Evolutionary conservation across 1,284 basidiomycete species (phyloP), one percentile per base, ranked within the genome.

Genomic region (Phellopilus nigrolimitatus): DNA sequence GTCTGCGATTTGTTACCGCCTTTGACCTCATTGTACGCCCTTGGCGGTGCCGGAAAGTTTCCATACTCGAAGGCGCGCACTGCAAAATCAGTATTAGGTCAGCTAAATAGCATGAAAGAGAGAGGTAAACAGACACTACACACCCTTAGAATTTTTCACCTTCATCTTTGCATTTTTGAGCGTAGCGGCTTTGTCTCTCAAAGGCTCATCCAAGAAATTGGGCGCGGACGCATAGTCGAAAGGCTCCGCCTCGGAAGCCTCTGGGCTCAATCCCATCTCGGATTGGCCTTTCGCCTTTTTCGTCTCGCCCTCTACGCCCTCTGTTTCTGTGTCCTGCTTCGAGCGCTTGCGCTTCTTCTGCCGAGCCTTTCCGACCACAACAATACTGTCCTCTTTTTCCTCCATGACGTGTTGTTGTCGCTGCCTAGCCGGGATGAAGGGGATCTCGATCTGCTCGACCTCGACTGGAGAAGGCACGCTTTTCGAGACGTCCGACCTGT

Each of bases 191-290:
- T 57, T 62, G 48, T 71, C 70, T 52, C 72, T 68, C 25, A 58
- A 57, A 37, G 57, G 49, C 45, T 73, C 76, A 61, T 95, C 93
- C 56, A 95, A 69, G 50, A 94, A 78, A 63, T 91, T 92, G 8
- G 87, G 80, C 36, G 78, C 80, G 3, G 73, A 68, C 2, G 76
- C 68, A 64, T 93, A 95, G 68, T 93, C 89, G 63, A 93, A 94
- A 38, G 71, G 67, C 55, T 60, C 25, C 31, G 41, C 34, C 49
- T 52, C 53, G 33, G 48, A 37, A 58, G 53, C 44, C 27, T 47
- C 53, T 51, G 42, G 59, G 58, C 28, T 59, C 55, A 52, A 19
- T 22, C 44, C 60, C 54, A 27, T 43, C 48, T 12, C 33, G 49
- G 47, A 56, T 48, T 51, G 59, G 31, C 24, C 53, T 55, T 17